Conservation (phyloP, 1,284 basidiomycete genomes). For the Ceratobasidium sp. region DNA sequence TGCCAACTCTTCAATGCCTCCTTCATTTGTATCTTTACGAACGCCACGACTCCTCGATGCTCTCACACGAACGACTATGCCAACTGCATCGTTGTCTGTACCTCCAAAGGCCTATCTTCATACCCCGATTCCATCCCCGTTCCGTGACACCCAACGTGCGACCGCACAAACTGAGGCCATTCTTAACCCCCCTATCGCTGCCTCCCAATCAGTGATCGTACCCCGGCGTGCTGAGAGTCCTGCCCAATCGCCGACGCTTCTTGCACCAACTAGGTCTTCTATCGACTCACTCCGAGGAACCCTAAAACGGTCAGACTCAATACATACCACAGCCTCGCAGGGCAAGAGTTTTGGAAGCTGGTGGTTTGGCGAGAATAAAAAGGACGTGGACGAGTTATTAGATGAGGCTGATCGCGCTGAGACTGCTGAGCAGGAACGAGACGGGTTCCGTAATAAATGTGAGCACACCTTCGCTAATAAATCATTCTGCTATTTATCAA, state of each 20-base stretch:
- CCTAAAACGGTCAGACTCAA: constrained; percentile 39
- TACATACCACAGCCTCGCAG: constrained; percentile 51
- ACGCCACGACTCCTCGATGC: constrained; percentile 72
- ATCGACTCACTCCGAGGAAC: constrained; percentile 42
- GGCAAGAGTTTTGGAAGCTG: constrained; percentile 52
- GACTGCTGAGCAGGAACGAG: constrained; percentile 68
- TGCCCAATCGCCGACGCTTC: constrained; percentile 36
- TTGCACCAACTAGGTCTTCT: constrained; percentile 41
- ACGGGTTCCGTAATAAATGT: constrained; percentile 79
- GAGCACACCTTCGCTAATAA: constrained; percentile 54
- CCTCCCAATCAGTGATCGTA: constrained; percentile 19
- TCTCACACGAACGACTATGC: constrained; percentile 74
- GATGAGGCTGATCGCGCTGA: constrained; percentile 71
- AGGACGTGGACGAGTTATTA: constrained; percentile 65
- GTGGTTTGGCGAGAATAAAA: constrained; percentile 66
- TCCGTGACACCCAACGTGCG: constrained; percentile 53
- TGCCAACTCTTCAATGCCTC: constrained; percentile 36
- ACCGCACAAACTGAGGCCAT: constrained; percentile 42
- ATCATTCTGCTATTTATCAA: constrained; percentile 13
- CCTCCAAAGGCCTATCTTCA: constrained; percentile 38
- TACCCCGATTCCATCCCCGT: constrained; percentile 49
- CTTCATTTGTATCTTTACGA: constrained; percentile 42
- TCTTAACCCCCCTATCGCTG: constrained; percentile 41
- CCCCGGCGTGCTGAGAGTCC: constrained; percentile 40
- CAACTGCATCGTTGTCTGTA: constrained; percentile 70